These are phyloP conservation scores for Heliosperma pusillum DNA, from an alignment of 148 eudicot genomes.

Conservation along the genomic window DNA sequence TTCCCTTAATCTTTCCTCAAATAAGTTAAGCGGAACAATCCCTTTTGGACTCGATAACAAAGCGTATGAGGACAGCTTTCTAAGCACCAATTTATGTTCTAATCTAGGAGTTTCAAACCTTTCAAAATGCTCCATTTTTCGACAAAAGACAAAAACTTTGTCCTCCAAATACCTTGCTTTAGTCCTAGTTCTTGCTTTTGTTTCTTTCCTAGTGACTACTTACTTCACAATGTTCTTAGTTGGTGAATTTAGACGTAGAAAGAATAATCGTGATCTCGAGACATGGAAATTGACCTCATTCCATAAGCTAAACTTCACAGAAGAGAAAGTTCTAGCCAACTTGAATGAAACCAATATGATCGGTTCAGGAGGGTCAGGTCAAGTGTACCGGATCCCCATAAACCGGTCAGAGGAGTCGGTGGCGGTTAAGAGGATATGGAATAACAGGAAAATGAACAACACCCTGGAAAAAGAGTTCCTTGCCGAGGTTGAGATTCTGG, in stretches of 20 bases:
- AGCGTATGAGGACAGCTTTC: slow-evolving; percentile 55
- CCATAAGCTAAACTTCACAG: slow-evolving; percentile 48
- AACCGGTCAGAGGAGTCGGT: slow-evolving; percentile 34
- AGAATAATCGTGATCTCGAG: slow-evolving; percentile 23
- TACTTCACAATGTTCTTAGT: slow-evolving; percentile 28
- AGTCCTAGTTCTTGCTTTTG: slow-evolving; percentile 34
- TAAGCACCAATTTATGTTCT: slow-evolving; percentile 53
- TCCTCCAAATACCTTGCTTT: slow-evolving; percentile 36
- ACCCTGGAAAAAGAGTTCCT: slow-evolving; percentile 54
- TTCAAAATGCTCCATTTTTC: slow-evolving; percentile 36
- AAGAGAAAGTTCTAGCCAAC: slow-evolving; percentile 38
- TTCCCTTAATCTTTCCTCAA: slow-evolving; percentile 57
- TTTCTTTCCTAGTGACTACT: slow-evolving; percentile 27
- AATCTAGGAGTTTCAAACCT: slow-evolving; percentile 28
- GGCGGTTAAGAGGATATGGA: slow-evolving; percentile 64
- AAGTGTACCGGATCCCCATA: slow-evolving; percentile 43
- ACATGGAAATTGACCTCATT: slow-evolving; percentile 63
- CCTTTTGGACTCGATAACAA: slow-evolving; percentile 47
- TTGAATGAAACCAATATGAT: slow-evolving; percentile 51
- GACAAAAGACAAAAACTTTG: slow-evolving; percentile 10
- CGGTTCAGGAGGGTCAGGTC: slow-evolving; percentile 71
- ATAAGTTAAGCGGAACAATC: slow-evolving; percentile 47
- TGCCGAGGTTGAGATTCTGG: slow-evolving; percentile 58
- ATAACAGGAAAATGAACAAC: slow-evolving; percentile 29
- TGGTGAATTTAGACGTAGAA: slow-evolving; percentile 32